phyloP scores from a whole-genome alignment of 306 rosid genomes.

The Acmispon strigosus region DNA sequence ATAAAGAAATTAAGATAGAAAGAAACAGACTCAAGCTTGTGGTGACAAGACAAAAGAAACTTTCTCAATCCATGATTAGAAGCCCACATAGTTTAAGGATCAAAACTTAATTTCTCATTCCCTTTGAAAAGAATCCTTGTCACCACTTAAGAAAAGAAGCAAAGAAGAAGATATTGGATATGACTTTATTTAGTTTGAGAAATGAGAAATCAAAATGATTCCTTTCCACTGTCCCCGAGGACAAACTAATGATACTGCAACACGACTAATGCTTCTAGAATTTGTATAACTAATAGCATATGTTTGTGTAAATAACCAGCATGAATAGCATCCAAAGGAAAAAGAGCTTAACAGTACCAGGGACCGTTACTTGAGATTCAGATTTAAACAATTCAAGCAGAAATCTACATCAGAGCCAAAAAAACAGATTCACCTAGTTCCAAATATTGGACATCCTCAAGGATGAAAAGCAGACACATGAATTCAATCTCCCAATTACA shows the following conservation, averaged over 20 bases:
- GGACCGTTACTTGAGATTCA: neutral
- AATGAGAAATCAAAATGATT: neutral
- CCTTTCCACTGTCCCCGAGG: neutral
- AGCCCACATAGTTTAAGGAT: neutral
- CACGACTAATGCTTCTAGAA: neutral
- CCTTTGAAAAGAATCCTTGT: too few relatives aligned
- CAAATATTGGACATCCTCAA: neutral
- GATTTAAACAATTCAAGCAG: neutral
- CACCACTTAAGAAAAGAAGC: neutral
- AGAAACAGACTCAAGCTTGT: neutral
- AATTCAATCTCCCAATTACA: conserved; percentile 5
- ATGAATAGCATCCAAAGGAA: neutral
- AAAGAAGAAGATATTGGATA: neutral
- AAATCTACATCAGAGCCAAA: neutral
- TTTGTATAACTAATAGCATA: neutral
- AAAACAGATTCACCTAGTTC: neutral
- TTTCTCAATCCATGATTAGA: neutral
- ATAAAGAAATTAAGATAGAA: neutral
- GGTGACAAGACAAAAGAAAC: neutral
- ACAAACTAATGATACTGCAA: neutral
- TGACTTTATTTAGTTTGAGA: neutral
- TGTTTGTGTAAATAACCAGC: neutral
- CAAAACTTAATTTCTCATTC: neutral
- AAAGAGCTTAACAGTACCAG: neutral
- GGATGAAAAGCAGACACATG: neutral